A percentile compares a stretch with the other conserved stretches of the same genome.
Evolutionary conservation across 192 early-diverging fungal genomes (phyloP).

Genomic region (Rhizophagus clarus): DNA sequence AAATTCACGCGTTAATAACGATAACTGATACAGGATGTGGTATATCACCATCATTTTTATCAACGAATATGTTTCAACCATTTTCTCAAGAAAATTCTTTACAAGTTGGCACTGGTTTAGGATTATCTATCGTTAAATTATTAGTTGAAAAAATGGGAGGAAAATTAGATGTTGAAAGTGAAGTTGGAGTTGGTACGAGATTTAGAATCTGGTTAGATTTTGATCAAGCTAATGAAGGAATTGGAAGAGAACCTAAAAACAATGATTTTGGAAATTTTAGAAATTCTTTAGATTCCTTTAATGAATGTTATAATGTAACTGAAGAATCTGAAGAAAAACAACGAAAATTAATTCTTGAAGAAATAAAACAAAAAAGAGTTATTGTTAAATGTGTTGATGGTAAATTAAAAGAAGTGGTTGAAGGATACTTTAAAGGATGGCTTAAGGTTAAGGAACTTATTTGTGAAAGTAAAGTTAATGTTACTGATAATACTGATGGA

Average conservation of each 20-base stretch:
- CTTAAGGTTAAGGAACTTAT: constrained; percentile 1
- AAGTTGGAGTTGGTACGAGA: constrained; percentile 17
- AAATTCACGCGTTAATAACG: constrained; percentile 38
- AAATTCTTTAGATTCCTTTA: not conserved
- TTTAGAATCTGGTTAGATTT: constrained; percentile 26
- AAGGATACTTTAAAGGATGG: constrained; percentile 24
- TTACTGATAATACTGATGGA: not conserved
- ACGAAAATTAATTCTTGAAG: constrained; percentile 34
- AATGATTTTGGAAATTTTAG: not conserved
- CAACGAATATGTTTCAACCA: constrained; percentile 44
- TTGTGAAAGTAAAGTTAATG: not conserved
- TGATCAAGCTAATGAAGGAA: not conserved
- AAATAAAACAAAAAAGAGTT: constrained; percentile 35
- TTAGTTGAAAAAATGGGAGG: constrained; percentile 50
- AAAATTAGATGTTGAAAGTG: constrained; percentile 45
- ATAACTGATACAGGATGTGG: constrained; percentile 53
- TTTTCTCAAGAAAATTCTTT: constrained; percentile 56
- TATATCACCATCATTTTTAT: constrained; percentile 47
- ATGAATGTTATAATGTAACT: not conserved
- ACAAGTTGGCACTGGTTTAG: constrained; percentile 51
- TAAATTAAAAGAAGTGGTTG: constrained; percentile 16
- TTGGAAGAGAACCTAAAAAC: not conserved
- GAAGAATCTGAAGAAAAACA: constrained; percentile 1
- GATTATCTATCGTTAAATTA: constrained; percentile 46
- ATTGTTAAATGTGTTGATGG: not conserved